Base-by-base conservation (phyloP, 2,329 filamentous ascomycete genomes). In the Acrodontium crateriforme region DNA sequence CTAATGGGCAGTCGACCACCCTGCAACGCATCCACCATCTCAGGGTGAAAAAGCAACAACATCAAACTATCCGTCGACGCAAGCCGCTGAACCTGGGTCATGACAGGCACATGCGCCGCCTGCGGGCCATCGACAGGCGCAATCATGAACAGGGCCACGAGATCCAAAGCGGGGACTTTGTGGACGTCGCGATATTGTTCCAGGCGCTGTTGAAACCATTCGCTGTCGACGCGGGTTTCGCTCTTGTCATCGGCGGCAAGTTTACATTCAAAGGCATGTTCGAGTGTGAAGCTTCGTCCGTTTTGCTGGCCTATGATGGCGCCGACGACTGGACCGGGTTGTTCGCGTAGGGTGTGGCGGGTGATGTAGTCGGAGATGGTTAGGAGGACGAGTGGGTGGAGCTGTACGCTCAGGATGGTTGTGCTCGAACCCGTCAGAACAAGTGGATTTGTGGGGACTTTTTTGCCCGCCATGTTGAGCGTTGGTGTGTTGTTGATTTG, bases 351-450 rank as follows among this genome's bases (percentile, higher is more conserved):
- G 1, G 77, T 81, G 55, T 93, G 85, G 35, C 89, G 74, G 33
- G 87, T 92, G 53, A 95, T 84, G 54, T 92, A 91, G 56, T 98
- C 89, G 43, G 87, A 93, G 46, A 98, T 89, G 40, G 80, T 91
- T 58, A 98, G 80, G 41, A 95, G 78, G 28, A 93, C 85, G 26
- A 98, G 75, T 15, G 89, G 89, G 49, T 98, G 89, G 11, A 98
- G 72, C 44, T 84, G 74, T 31, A 84, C 73, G 39, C 83, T 77
- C 24, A 22, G 71, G 27, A 74, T 72, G 12, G 76, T 77, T 54
- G 89, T 81, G 22, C 71, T 72, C 47, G 50, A 52, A 35, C 55
- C 56, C 25, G 50, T 49, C 23, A 45, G 56, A 25, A 64, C 40
- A 14, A 64, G 56, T 14, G 57, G 54, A 31, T 63, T 63, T 8